Percentiles rank a stretch among this genome's conserved stretches.
These are phyloP conservation scores for Heliosperma pusillum DNA, from an alignment of 148 eudicot species.

Conservation along the genomic window DNA sequence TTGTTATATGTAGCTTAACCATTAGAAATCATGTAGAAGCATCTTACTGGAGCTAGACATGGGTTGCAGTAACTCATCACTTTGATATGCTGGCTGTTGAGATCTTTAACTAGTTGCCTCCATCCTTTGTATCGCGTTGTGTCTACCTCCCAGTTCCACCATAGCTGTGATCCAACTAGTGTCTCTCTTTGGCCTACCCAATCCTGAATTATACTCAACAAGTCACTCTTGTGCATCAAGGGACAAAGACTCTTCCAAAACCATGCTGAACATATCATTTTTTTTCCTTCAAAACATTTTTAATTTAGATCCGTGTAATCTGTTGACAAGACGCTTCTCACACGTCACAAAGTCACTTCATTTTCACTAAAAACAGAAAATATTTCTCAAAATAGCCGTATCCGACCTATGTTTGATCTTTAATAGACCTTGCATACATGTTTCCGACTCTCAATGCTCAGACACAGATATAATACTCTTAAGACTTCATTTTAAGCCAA, in stretches of 20 bases:
- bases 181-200: slow-evolving; percentile 98
- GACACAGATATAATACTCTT: too few relatives aligned
- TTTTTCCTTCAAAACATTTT: not conserved
- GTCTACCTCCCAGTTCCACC: slow-evolving; percentile 99
- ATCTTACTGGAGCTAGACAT: slow-evolving; percentile 82
- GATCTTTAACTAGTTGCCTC: slow-evolving; percentile 66
- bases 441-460: too few relatives aligned
- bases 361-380: too few relatives aligned
- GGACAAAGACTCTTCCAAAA: not conserved
- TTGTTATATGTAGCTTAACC: not conserved
- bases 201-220: slow-evolving; percentile 43
- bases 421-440: too few relatives aligned
- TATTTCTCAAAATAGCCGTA: not conserved
- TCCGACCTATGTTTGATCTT: too few relatives aligned
- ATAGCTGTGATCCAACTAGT: slow-evolving; percentile 86
- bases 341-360: not conserved
- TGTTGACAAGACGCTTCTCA: not conserved
- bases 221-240: slow-evolving; percentile 4
- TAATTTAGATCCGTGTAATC: not conserved
- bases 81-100: slow-evolving; percentile 49
- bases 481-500: too few relatives aligned
- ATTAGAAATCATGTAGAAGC: not conserved
- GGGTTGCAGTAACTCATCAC: slow-evolving; percentile 99
- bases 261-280: not conserved
- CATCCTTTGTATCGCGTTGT: slow-evolving; percentile 66